Evolutionary conservation across 192 early-diverging fungal genomes (phyloP).

Genomic region (Backusella circina): DNA sequence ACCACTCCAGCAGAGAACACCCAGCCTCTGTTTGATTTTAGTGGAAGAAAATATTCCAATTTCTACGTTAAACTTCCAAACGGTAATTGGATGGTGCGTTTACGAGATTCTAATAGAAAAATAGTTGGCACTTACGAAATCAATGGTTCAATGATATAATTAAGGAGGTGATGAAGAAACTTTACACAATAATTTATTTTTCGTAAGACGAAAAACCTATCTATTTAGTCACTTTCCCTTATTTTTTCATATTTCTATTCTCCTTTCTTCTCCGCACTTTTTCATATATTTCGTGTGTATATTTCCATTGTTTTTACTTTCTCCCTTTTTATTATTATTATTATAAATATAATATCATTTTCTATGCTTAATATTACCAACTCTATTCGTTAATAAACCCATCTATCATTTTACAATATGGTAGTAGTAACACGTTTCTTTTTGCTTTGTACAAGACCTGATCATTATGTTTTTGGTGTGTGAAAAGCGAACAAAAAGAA

Average conservation of each 20-base stretch:
- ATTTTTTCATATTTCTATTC: neutral
- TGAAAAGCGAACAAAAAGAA: neutral
- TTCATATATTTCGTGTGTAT: neutral
- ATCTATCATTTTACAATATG: neutral
- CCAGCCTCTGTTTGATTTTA: neutral
- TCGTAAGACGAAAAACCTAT: neutral
- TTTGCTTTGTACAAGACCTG: neutral
- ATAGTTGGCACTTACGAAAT: slow-evolving; percentile 33
- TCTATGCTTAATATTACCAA: neutral
- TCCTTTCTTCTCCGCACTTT: neutral
- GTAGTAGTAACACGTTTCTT: neutral
- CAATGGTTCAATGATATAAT: slow-evolving; percentile 27
- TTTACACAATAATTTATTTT: neutral
- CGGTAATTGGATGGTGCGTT: slow-evolving; percentile 33
- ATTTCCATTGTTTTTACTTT: neutral
- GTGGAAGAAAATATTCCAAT: slow-evolving; percentile 26
- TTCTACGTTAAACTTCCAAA: slow-evolving; percentile 35
- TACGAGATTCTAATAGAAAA: slow-evolving; percentile 23
- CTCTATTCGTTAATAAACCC: neutral
- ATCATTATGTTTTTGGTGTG: neutral
- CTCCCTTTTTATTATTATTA: neutral
- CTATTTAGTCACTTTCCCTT: neutral
- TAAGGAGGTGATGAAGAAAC: neutral
- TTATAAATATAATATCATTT: neutral
- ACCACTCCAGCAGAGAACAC: neutral